A percentile compares a stretch with the other conserved stretches of the same genome.
These are phyloP conservation scores for Gentiana macrophylla DNA, from an alignment of 257 asterid genomes.

Conservation along the genomic window DNA sequence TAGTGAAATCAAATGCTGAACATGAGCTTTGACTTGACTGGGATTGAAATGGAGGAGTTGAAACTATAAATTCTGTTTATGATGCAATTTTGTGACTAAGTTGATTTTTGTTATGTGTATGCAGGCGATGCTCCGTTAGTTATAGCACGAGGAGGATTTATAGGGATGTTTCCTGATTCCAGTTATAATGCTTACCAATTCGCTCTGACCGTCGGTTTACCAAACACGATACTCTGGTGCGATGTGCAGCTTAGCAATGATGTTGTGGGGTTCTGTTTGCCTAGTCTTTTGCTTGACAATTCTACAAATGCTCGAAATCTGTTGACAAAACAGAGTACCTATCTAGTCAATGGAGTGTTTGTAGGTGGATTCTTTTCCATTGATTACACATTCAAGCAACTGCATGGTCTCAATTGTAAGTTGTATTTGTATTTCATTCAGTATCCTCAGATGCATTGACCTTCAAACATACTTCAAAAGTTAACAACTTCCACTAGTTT, in stretches of 20 bases:
- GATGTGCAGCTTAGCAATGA: conserved; percentile 83
- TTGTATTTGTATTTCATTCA: no score
- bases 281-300: conserved; percentile 48
- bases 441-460: no score
- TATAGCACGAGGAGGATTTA: conserved; percentile 75
- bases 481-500: no score
- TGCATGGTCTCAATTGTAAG: not conserved
- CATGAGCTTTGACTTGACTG: no score
- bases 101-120: not conserved
- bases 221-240: conserved; percentile 34
- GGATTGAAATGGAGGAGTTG: no score
- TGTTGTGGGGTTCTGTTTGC: conserved; percentile 59
- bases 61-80: no score
- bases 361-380: conserved; percentile 46
- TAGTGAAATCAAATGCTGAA: no score
- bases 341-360: conserved; percentile 36
- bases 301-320: conserved; percentile 5
- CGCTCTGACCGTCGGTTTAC: conserved; percentile 19
- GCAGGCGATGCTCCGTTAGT: conserved; percentile 65
- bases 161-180: conserved; percentile 70
- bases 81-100: no score
- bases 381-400: conserved; percentile 45
- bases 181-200: conserved; percentile 35
- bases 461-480: no score
- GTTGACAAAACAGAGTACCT: conserved; percentile 14